Base-by-base conservation (phyloP, 495 filamentous ascomycete species). In the Pyronema domesticum region DNA sequence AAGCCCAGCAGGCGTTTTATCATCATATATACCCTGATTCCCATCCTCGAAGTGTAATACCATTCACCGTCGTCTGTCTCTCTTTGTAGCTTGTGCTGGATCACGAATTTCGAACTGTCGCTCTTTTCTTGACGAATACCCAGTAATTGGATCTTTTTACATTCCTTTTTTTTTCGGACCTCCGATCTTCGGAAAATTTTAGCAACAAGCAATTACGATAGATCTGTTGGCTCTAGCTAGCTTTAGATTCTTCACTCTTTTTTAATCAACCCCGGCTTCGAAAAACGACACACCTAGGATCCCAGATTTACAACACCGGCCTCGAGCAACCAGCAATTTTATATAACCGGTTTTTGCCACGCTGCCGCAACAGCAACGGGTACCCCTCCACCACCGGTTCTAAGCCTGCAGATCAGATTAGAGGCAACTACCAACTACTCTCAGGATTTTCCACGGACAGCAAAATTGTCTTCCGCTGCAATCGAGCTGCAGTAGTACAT, bases 21-120 rank as follows among this genome's bases (percentile, higher is more conserved):
- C 23, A 30, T 30, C 23, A 30, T 30, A 63, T 64, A 64, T 63
- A 63, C 58, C 57, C 55, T 64, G 55, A 57, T 64, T 60, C 53
- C 54, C 50, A 42, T 51, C 59, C 46, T 60, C 58, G 47, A 60
- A 55, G 13, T 48, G 35, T 51, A 53, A 23, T 54, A 50, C 37
- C 34, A 63, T 59, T 52, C 45, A 51, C 55, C 60, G 44, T 42
- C 52, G 46, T 56, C 47, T 57, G 51, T 59, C 46, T 55, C 55
- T 57, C 48, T 18, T 56, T 54, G 14, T 9, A 3, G 7, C 6
- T 52, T 52, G 19, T 18, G 34, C 39, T 42, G 11, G 15, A 13
- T 13, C 47, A 36, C 18, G 19, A 10, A 13, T 34, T 50, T 50
- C 47, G 47, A 50, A 51, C 46, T 62, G 37, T 57, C 55, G 50